Base-by-base conservation (phyloP, 139 green algal species). In the Coelastrella sp. region DNA sequence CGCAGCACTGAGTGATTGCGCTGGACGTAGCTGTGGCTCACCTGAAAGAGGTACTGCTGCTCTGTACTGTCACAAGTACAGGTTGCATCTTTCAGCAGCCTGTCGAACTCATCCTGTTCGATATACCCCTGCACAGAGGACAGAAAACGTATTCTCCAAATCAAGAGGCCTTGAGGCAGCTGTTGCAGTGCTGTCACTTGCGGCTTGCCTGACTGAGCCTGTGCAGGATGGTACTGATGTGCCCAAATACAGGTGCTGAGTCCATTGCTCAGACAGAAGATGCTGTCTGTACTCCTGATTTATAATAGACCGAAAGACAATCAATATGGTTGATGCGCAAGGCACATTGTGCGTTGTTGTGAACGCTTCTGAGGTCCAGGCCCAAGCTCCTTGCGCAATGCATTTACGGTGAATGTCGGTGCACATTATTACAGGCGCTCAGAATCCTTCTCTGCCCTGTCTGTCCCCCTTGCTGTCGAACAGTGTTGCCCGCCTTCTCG, bases 211-310 rank as follows among this genome's bases (percentile, higher is more conserved):
- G 58, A 19, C 61, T 61, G 56, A 85, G 57, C 79, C 79, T 85
- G 57, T 57, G 32, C 19, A 85, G 79, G n/a, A 85, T 85, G 79
- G 3, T 86, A 5, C 80, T 86, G 22, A 86, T 86, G n/a, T 86
- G 66, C 19, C 68, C 14, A 23, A 17, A 32, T 10, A 17, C 17
- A 32, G 22, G 16, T 6, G 14, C 68, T 76, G 68, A 8, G 17
- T 22, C 17, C 68, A 76, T 76, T 17, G 4, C 22, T 47, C 32
- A 47, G 32, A 47, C 32, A 47, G 32, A 47, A 47, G 32, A 47
- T 47, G 32, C 32, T 47, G 32, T 47, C 32, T 47, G 32, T 47
- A 47, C 32, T 47, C 32, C 32, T 47, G 32, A 47, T 47, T 47
- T 47, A 47, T 47, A 47, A 47, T 47, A 47, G 32, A 47, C 32